Percentiles rank a stretch among this genome's conserved stretches.
Conservation (phyloP, 73 alveolate species). For the Tetrahymena elliotti region DNA sequence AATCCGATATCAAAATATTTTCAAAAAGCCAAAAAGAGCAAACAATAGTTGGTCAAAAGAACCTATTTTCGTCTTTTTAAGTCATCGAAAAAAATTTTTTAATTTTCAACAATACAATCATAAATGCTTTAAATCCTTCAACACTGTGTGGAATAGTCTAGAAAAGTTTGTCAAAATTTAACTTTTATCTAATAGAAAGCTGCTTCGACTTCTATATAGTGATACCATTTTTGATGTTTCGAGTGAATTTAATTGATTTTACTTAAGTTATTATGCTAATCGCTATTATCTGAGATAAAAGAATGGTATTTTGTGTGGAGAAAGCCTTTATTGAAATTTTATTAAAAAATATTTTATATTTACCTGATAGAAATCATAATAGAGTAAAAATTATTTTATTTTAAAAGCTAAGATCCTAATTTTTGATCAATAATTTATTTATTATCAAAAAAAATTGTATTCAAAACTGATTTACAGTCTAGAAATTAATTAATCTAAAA, state of each 20-base stretch:
- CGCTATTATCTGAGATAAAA: neutral
- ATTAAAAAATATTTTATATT: too few relatives aligned
- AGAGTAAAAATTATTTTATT: neutral
- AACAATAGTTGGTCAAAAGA: neutral
- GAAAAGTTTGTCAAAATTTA: neutral
- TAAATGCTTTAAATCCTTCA: too few relatives aligned
- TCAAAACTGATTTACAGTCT: neutral
- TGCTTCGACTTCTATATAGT: neutral
- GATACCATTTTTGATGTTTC: neutral
- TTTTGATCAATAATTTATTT: neutral
- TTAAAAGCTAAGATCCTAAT: neutral
- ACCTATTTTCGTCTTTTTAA: neutral
- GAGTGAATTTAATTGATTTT: neutral
- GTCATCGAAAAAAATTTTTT: neutral
- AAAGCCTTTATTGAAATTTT: neutral
- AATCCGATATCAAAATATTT: neutral
- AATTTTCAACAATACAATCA: neutral
- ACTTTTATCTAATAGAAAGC: neutral
- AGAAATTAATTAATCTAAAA: neutral
- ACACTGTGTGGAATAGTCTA: neutral
- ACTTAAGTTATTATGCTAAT: neutral
- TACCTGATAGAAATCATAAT: neutral
- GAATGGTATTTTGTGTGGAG: neutral
- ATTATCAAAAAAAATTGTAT: neutral
- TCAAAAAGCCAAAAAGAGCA: neutral